Conservation (phyloP, 768 basidiomycete species). For the Collybia sp. region DNA sequence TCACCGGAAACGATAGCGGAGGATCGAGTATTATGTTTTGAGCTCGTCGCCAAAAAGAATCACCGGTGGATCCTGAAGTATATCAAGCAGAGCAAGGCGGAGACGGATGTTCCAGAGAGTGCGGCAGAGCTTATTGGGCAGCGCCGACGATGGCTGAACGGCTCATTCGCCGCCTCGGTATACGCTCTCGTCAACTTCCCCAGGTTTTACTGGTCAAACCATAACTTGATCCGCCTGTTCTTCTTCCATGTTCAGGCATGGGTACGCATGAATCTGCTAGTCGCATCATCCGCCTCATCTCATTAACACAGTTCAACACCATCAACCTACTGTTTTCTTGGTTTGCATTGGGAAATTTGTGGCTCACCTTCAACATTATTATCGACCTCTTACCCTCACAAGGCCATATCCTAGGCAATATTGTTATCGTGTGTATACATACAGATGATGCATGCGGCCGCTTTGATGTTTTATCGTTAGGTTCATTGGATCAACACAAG, state of each 20-base stretch:
- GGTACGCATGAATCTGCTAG: too few species aligned
- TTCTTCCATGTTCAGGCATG: constrained; percentile 72
- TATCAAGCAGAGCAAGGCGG: constrained; percentile 90
- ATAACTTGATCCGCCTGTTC: constrained; percentile 76
- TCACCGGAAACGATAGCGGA: too few species aligned
- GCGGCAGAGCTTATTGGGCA: constrained; percentile 94
- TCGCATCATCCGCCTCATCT: too few species aligned
- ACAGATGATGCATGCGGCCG: too few species aligned
- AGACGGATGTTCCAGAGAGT: constrained; percentile 92
- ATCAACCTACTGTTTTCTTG: constrained; percentile 74
- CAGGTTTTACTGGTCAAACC: constrained; percentile 91
- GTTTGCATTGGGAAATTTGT: constrained; percentile 43
- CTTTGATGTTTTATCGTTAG: too few species aligned
- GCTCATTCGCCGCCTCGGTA: constrained; percentile 96
- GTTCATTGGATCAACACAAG: too few species aligned
- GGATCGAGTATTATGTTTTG: constrained; percentile 86
- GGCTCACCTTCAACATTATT: too few species aligned
- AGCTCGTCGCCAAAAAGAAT: constrained; percentile 91
- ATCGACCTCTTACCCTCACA: too few species aligned
- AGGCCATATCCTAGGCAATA: too few species aligned
- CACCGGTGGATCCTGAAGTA: constrained; percentile 93
- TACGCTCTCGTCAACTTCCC: constrained; percentile 92
- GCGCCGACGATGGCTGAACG: constrained; percentile 94
- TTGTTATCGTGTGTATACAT: too few species aligned
- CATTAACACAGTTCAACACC: too few species aligned